Conservation (phyloP, 306 rosid species). For the Rubus parviflorus region DNA sequence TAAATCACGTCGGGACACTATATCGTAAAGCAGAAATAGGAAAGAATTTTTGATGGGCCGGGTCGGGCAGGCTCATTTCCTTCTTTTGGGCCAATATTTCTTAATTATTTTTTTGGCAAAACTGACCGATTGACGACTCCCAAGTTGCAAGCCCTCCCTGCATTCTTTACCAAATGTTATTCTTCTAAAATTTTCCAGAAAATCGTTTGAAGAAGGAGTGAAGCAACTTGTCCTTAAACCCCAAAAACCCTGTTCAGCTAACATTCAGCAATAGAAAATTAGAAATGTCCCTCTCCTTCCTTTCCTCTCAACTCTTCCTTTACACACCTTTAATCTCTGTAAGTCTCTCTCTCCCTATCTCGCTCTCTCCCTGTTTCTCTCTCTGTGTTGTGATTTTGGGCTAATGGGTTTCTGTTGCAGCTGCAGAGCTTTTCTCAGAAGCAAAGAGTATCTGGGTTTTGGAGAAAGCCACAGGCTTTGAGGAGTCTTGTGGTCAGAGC, state of each 20-base stretch:
- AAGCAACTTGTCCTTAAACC: slow-evolving; percentile 3
- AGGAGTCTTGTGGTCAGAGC: slow-evolving; percentile 50
- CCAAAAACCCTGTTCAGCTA: slow-evolving; percentile 6
- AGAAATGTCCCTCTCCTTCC: slow-evolving; percentile 32
- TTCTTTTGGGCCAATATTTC: neutral
- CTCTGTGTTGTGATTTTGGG: neutral
- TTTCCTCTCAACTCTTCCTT: slow-evolving; percentile 26
- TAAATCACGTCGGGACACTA: neutral
- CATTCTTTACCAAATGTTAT: too few species aligned
- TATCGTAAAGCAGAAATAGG: too few species aligned
- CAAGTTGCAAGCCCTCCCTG: too few species aligned
- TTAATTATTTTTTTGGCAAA: neutral
- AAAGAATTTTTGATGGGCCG: neutral
- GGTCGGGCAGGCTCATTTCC: neutral
- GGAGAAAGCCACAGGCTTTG: slow-evolving; percentile 28
- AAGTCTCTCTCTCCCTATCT: slow-evolving; percentile 24
- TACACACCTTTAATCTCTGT: slow-evolving; percentile 35
- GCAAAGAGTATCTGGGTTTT: slow-evolving; percentile 36
- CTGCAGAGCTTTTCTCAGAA: slow-evolving; percentile 42
- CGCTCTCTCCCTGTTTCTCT: neutral
- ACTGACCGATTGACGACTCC: neutral
- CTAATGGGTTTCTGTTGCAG: slow-evolving; percentile 24
- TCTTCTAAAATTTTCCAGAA: neutral
- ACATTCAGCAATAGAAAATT: slow-evolving; percentile 6
- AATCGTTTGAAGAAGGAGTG: neutral